Percentiles rank a stretch among this genome's conserved stretches.
Conservation (phyloP, 2,329 filamentous ascomycete species). For the Tolypocladium tropicale region DNA sequence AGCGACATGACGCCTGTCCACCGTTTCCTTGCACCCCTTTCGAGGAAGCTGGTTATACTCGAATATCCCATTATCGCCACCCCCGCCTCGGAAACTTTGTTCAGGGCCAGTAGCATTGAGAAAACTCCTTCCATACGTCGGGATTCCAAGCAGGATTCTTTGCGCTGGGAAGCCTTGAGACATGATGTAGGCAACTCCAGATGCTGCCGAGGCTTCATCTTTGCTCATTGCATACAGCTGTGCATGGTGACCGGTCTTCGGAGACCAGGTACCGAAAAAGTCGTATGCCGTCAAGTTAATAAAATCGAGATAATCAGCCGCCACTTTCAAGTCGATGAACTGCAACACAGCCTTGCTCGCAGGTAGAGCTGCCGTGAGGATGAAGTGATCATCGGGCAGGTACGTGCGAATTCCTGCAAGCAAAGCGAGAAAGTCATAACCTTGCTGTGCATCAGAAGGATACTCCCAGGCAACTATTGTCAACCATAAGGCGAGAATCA, state of each 20-base stretch:
- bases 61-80: conserved; percentile 59
- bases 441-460: conserved; percentile 55
- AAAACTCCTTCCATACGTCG: conserved; percentile 67
- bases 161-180: conserved; percentile 54
- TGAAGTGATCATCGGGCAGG: conserved; percentile 58
- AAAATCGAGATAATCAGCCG: conserved; percentile 58
- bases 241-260: conserved; percentile 61
- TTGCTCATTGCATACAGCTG: conserved; percentile 57
- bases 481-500: neutral
- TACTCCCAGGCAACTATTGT: conserved; percentile 72
- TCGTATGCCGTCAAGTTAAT: conserved; percentile 78
- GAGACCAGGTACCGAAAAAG: conserved; percentile 62
- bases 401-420: conserved; percentile 55
- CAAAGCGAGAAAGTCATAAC: conserved; percentile 59
- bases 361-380: conserved; percentile 63
- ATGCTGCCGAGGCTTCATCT: conserved; percentile 55
- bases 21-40: conserved; percentile 49
- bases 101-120: conserved; percentile 54
- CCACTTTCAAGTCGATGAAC: conserved; percentile 55
- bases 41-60: conserved; percentile 63
- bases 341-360: conserved; percentile 55
- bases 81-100: conserved; percentile 44
- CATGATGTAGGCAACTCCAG: conserved; percentile 55
- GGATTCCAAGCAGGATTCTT: conserved; percentile 68
- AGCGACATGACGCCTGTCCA: conserved; percentile 58